Conservation (phyloP, 2,329 filamentous ascomycete genomes). For the Corinectria fuckeliana region DNA sequence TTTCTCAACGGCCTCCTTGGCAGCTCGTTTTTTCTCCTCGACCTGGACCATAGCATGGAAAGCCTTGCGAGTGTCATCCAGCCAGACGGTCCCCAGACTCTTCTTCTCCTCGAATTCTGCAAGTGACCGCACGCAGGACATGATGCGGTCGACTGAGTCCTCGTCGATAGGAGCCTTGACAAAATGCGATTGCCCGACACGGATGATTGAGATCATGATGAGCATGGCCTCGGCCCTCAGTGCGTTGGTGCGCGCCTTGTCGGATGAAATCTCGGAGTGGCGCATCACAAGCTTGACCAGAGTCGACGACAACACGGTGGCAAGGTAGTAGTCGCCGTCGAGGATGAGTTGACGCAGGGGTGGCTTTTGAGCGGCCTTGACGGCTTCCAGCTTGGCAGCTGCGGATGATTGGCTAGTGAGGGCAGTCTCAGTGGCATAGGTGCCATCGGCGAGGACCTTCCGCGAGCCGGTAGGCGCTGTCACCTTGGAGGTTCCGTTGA, state of each 20-base stretch:
- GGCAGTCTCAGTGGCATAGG: conserved; percentile 95
- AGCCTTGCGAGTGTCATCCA: conserved; percentile 93
- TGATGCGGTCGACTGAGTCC: conserved; percentile 97
- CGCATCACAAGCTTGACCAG: conserved; percentile 98
- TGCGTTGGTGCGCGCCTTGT: conserved; percentile 87
- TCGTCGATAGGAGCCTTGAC: conserved; percentile 97
- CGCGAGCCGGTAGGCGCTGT: conserved; percentile 82
- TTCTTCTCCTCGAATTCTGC: conserved; percentile 90
- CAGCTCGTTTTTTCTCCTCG: conserved; percentile 97
- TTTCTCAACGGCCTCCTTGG: conserved; percentile 89
- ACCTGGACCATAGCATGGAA: conserved; percentile 97
- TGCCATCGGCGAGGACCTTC: conserved; percentile 93
- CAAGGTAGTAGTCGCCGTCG: conserved; percentile 96
- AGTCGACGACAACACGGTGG: conserved; percentile 93
- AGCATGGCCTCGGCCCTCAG: conserved; percentile 97
- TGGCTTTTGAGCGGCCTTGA: conserved; percentile 96
- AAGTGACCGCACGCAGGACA: conserved; percentile 93
- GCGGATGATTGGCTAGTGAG: conserved; percentile 91
- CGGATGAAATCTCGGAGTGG: conserved; percentile 89
- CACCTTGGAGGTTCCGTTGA: conserved; percentile 81
- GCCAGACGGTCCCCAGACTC: conserved; percentile 88
- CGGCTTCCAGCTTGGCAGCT: conserved; percentile 90
- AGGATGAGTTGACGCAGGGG: conserved; percentile 93
- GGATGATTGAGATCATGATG: conserved; percentile 99
- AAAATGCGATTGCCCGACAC: conserved; percentile 98